phyloP scores from a whole-genome alignment of 2,329 filamentous ascomycete genomes.

The Trichophyton mentagrophytes region DNA sequence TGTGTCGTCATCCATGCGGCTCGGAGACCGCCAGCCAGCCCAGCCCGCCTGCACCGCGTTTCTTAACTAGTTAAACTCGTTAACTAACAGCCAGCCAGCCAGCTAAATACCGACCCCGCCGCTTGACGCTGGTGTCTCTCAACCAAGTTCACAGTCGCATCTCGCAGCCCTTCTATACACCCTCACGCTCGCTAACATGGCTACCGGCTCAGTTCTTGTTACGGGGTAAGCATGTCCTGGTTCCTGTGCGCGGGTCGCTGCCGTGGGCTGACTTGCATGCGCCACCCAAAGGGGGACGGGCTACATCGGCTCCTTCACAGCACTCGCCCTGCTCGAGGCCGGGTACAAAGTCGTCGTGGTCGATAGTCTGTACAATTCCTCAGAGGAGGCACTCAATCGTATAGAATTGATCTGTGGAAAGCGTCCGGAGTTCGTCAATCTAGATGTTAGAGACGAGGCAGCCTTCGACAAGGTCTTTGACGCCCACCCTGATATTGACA shows the following conservation, averaged over 20 bases:
- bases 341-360: slow-evolving; percentile 94
- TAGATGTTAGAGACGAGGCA: slow-evolving; percentile 76
- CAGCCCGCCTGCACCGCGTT: too few relatives aligned
- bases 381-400: slow-evolving; percentile 77
- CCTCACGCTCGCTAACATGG: slow-evolving; percentile 40
- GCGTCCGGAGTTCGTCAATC: slow-evolving; percentile 69
- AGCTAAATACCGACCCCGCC: background rate
- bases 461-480: slow-evolving; percentile 76
- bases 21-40: background rate
- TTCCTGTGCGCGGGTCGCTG: slow-evolving; percentile 9
- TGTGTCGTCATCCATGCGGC: background rate
- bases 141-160: background rate
- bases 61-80: too few relatives aligned
- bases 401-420: slow-evolving; percentile 89
- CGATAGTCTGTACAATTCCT: slow-evolving; percentile 96
- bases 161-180: background rate
- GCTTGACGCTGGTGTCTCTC: background rate
- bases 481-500: slow-evolving; percentile 86
- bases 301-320: slow-evolving; percentile 97
- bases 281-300: slow-evolving; percentile 64
- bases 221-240: slow-evolving; percentile 57
- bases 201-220: slow-evolving; percentile 76
- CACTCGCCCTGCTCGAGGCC: slow-evolving; percentile 79
- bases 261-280: slow-evolving; percentile 11
- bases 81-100: background rate